Evolutionary conservation across 352 stramenopile genomes (phyloP).

Genomic region (Phytophthora kernoviae): DNA sequence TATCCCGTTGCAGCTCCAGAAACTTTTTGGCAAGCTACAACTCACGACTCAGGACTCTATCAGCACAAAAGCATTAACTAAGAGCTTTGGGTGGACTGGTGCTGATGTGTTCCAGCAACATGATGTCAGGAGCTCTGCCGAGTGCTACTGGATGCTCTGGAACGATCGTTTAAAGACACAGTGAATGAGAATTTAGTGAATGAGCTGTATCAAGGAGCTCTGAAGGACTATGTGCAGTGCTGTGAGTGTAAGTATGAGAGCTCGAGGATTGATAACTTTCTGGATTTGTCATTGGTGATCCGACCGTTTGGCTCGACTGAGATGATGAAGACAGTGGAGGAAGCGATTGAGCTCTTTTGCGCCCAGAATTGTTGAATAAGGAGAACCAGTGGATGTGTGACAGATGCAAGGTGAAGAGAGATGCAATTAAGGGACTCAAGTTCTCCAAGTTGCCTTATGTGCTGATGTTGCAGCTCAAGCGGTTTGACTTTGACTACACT

Average conservation of each 20-base stretch:
- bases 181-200: slow-evolving; percentile 89
- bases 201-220: slow-evolving; percentile 78
- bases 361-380: slow-evolving; percentile 85
- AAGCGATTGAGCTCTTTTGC: slow-evolving; percentile 90
- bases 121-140: slow-evolving; percentile 92
- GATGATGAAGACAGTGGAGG: slow-evolving; percentile 86
- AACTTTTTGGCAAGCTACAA: slow-evolving; percentile 91
- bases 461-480: slow-evolving; percentile 91
- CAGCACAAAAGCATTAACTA: slow-evolving; percentile 86
- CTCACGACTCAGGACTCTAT: slow-evolving; percentile 72
- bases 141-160: slow-evolving; percentile 92
- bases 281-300: slow-evolving; percentile 91
- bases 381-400: slow-evolving; percentile 93
- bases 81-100: slow-evolving; percentile 92
- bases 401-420: slow-evolving; percentile 76
- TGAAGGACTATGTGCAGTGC: slow-evolving; percentile 93
- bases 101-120: slow-evolving; percentile 91
- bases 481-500: slow-evolving; percentile 92
- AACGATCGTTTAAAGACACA: slow-evolving; percentile 87
- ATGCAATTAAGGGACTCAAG: slow-evolving; percentile 91
- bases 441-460: slow-evolving; percentile 89
- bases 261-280: slow-evolving; percentile 85
- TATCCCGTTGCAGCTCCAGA: slow-evolving; percentile 91
- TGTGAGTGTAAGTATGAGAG: slow-evolving; percentile 85
- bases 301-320: slow-evolving; percentile 84